Conservation (phyloP, 176 grass and related monocot genomes). For the Otatea glauca region DNA sequence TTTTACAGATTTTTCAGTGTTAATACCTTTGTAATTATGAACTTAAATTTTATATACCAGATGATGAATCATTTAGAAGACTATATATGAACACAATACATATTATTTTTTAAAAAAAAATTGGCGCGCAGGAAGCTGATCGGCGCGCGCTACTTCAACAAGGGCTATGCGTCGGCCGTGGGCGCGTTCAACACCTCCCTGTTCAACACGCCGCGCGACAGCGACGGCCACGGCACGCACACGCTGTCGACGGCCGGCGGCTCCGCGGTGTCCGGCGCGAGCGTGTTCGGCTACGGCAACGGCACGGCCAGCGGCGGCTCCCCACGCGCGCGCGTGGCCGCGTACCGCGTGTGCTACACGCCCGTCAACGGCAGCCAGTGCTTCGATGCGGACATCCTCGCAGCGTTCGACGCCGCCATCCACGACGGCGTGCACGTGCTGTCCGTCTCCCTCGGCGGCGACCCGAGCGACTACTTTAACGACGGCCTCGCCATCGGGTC, state of each 20-base stretch:
- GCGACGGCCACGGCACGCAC: slow-evolving; percentile 71
- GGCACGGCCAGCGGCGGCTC: slow-evolving; percentile 75
- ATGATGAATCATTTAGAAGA: neutral
- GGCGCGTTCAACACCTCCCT: slow-evolving; percentile 27
- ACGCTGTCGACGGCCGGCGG: slow-evolving; percentile 78
- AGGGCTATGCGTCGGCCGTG: slow-evolving; percentile 50
- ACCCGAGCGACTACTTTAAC: slow-evolving; percentile 32
- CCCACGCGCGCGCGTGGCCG: slow-evolving; percentile 54
- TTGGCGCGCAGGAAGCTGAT: slow-evolving; percentile 71
- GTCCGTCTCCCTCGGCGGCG: slow-evolving; percentile 64
- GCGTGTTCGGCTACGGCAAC: slow-evolving; percentile 57
- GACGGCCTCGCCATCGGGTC: slow-evolving; percentile 71
- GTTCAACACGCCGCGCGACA: slow-evolving; percentile 66
- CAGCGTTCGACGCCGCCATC: slow-evolving; percentile 76
- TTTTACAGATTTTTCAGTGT: neutral
- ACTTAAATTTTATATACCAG: neutral
- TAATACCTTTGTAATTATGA: neutral
- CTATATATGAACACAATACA: neutral
- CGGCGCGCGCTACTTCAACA: slow-evolving; percentile 81
- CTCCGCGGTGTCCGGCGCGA: slow-evolving; percentile 43
- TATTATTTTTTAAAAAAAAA: neutral
- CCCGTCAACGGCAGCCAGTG: slow-evolving; percentile 60
- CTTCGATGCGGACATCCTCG: slow-evolving; percentile 76
- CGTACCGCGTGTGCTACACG: slow-evolving; percentile 75
- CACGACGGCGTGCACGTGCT: slow-evolving; percentile 71